Conservation (phyloP, 495 filamentous ascomycete genomes). For the Xylaria sp. region DNA sequence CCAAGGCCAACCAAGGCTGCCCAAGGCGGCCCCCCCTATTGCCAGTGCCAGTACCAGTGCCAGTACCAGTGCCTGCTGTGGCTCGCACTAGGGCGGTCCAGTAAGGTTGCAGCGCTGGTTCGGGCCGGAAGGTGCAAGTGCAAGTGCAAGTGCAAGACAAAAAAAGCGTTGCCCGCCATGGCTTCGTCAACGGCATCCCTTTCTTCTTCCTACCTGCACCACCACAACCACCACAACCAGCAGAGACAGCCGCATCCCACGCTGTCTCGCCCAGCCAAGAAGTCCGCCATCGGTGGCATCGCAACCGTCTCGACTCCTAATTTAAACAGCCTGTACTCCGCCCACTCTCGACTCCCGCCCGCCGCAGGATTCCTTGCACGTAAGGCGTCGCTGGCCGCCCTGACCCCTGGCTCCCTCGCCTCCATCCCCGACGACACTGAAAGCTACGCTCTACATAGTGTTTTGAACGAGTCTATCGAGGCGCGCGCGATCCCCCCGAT, state of each 20-base stretch:
- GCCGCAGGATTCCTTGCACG: conserved; percentile 60
- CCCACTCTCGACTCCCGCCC: conserved; percentile 51
- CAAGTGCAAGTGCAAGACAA: conserved; percentile 7
- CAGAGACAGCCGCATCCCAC: conserved; percentile 27
- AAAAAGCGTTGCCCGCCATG: conserved; percentile 32
- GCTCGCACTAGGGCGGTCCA: conserved; percentile 3
- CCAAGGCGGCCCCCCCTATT: conserved; percentile 13
- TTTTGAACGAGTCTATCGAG: conserved; percentile 53
- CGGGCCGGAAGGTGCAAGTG: conserved; percentile 4
- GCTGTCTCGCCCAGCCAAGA: conserved; percentile 39
- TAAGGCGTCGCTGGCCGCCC: conserved; percentile 69
- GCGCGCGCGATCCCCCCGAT: conserved; percentile 30
- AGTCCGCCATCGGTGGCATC: conserved; percentile 49
- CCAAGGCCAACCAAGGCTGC: background rate
- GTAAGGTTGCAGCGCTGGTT: background rate
- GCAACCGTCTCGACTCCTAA: conserved; percentile 67
- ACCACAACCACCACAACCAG: background rate
- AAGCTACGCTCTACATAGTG: conserved; percentile 62
- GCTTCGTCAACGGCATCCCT: conserved; percentile 39
- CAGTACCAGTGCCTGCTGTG: conserved; percentile 3
- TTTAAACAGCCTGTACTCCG: conserved; percentile 55
- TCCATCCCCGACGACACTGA: conserved; percentile 66
- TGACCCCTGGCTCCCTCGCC: conserved; percentile 66
- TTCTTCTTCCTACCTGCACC: conserved; percentile 18
- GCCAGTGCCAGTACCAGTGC: background rate